Evolutionary conservation across 2,329 filamentous ascomycete genomes (phyloP).

Genomic region (Neoscytalidium dimidiatum): DNA sequence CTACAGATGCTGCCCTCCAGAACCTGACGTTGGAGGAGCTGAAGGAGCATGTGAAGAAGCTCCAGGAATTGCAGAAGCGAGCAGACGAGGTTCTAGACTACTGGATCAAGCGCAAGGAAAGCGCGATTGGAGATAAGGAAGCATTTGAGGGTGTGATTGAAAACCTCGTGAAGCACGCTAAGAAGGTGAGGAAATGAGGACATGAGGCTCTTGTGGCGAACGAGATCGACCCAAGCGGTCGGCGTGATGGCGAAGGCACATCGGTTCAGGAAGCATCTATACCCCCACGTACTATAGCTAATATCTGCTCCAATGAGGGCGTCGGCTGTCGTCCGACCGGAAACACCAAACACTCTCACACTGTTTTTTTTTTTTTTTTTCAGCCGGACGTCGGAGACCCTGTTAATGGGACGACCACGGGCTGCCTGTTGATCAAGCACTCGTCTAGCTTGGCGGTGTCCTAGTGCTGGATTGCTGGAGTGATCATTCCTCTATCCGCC

Average conservation of each 20-base stretch:
- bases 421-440: constrained; percentile 13
- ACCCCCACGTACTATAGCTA: constrained; percentile 17
- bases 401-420: constrained; percentile 2
- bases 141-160: constrained; percentile 97
- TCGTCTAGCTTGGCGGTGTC: background rate
- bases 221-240: background rate
- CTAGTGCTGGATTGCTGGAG: constrained; percentile 14
- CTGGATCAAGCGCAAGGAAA: constrained; percentile 84
- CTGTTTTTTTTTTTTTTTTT: background rate
- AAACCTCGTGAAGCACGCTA: constrained; percentile 88
- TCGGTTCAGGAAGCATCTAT: constrained; percentile 10
- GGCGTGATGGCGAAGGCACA: background rate
- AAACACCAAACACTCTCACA: background rate
- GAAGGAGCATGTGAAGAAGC: constrained; percentile 65
- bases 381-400: background rate
- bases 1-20: constrained; percentile 78
- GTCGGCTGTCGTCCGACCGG: background rate
- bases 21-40: constrained; percentile 81
- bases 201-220: constrained; percentile 9
- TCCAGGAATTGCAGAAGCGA: constrained; percentile 69
- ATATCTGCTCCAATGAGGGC: constrained; percentile 12
- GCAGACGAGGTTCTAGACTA: constrained; percentile 81
- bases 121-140: constrained; percentile 86
- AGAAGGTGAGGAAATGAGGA: constrained; percentile 73
- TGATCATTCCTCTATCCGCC: constrained; percentile 14